phyloP scores from a whole-genome alignment of 1,284 basidiomycete genomes.

The Tilletia horrida region DNA sequence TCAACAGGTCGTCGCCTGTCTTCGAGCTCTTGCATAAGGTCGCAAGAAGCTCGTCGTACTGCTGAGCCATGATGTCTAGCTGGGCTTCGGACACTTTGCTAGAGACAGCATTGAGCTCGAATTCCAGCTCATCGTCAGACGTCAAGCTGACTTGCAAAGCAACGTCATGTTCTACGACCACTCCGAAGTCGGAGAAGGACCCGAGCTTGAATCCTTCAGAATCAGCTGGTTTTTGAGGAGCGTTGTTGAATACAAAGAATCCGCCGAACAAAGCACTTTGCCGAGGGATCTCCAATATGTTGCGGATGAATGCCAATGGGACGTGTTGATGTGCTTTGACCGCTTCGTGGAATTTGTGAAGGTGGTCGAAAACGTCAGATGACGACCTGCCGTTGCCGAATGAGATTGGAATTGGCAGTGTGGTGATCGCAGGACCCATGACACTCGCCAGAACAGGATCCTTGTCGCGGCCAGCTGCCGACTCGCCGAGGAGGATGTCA shows the following conservation, averaged over 20 bases:
- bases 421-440: conserved; percentile 48
- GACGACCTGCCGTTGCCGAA: conserved; percentile 24
- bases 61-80: conserved; percentile 33
- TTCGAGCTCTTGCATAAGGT: conserved; percentile 25
- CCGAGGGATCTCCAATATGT: conserved; percentile 35
- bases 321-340: conserved; percentile 36
- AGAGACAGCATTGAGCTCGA: conserved; percentile 36
- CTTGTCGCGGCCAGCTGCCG: conserved; percentile 38
- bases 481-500: conserved; percentile 48
- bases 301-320: conserved; percentile 35
- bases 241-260: conserved; percentile 48
- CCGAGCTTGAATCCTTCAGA: conserved; percentile 7
- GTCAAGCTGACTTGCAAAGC: conserved; percentile 43
- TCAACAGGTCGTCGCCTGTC: conserved; percentile 12
- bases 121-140: conserved; percentile 27
- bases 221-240: conserved; percentile 29
- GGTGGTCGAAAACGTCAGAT: conserved; percentile 28
- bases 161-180: conserved; percentile 46
- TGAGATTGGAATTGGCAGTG: conserved; percentile 45
- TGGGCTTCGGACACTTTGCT: conserved; percentile 29
- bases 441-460: conserved; percentile 35
- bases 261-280: conserved; percentile 47
- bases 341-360: conserved; percentile 33
- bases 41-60: conserved; percentile 33
- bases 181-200: conserved; percentile 34